Conservation (phyloP, 2,329 filamentous ascomycete genomes). For the Blumeria graminis region DNA sequence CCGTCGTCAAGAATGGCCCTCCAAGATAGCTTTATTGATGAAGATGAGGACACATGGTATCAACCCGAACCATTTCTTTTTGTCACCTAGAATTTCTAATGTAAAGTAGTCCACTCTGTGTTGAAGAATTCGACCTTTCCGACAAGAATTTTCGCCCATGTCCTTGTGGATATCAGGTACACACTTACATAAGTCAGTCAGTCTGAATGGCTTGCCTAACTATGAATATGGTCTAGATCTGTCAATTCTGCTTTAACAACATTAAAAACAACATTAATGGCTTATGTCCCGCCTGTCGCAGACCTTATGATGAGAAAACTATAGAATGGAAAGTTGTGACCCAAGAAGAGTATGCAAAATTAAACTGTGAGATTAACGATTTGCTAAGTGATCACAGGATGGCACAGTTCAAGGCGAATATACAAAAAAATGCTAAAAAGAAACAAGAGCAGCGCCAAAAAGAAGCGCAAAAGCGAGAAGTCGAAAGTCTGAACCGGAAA, state of each 20-base stretch:
- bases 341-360: conserved; percentile 57
- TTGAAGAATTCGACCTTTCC: conserved; percentile 94
- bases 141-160: conserved; percentile 94
- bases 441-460: conserved; percentile 71
- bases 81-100: background rate
- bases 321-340: conserved; percentile 95
- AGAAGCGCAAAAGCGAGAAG: conserved; percentile 86
- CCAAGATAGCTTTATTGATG: conserved; percentile 45
- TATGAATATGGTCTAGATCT: conserved; percentile 37
- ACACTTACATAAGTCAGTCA: conserved; percentile 7
- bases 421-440: conserved; percentile 81
- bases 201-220: background rate
- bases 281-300: conserved; percentile 85
- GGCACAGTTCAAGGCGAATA: conserved; percentile 51
- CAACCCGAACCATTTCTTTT: conserved; percentile 8
- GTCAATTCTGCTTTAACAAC: conserved; percentile 99
- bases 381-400: conserved; percentile 23
- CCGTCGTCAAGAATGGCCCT: conserved; percentile 28
- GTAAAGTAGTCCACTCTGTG: conserved; percentile 63
- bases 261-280: conserved; percentile 97
- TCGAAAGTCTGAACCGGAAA: conserved; percentile 84
- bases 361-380: background rate
- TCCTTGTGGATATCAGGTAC: conserved; percentile 92
- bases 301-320: conserved; percentile 87
- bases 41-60: conserved; percentile 47